Percentiles rank a stretch among this genome's conserved stretches.
Evolutionary conservation across 1,284 basidiomycete genomes (phyloP).

Genomic region (Irpex sp.): DNA sequence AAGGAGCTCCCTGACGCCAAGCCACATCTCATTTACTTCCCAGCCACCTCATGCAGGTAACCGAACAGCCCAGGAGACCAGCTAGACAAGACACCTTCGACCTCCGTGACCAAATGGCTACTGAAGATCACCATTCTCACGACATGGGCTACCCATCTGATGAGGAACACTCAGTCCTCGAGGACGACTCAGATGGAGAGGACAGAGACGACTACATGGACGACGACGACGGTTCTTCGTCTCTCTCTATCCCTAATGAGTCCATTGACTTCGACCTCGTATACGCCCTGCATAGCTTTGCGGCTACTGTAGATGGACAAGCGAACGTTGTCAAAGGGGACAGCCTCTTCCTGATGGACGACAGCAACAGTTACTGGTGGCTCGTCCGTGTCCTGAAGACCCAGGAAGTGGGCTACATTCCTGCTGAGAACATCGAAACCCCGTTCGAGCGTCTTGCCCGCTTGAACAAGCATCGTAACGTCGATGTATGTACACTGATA

Average conservation of each 20-base stretch:
- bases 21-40: neutral
- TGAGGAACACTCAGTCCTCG: slow-evolving; percentile 73
- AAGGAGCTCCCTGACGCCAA: neutral
- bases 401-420: slow-evolving; percentile 99
- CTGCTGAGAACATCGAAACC: slow-evolving; percentile 99
- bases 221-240: slow-evolving; percentile 75
- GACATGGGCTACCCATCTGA: slow-evolving; percentile 51
- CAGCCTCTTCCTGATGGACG: slow-evolving; percentile 90
- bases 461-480: slow-evolving; percentile 96
- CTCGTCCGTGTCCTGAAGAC: slow-evolving; percentile 95
- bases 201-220: slow-evolving; percentile 62
- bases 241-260: slow-evolving; percentile 84
- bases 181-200: slow-evolving; percentile 73
- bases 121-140: slow-evolving; percentile 51
- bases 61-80: slow-evolving; percentile 8
- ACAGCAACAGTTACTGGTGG: slow-evolving; percentile 98
- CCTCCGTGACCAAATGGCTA: slow-evolving; percentile 60
- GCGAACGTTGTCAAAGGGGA: slow-evolving; percentile 97
- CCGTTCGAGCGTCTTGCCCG: slow-evolving; percentile 95
- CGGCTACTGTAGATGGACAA: slow-evolving; percentile 94
- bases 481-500: slow-evolving; percentile 70
- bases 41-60: slow-evolving; percentile 1
- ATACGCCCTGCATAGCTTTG: slow-evolving; percentile 89
- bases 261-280: slow-evolving; percentile 90
- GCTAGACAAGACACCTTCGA: slow-evolving; percentile 65